Conservation (phyloP, 2,329 filamentous ascomycete species). For the Ilyonectria destructans region DNA sequence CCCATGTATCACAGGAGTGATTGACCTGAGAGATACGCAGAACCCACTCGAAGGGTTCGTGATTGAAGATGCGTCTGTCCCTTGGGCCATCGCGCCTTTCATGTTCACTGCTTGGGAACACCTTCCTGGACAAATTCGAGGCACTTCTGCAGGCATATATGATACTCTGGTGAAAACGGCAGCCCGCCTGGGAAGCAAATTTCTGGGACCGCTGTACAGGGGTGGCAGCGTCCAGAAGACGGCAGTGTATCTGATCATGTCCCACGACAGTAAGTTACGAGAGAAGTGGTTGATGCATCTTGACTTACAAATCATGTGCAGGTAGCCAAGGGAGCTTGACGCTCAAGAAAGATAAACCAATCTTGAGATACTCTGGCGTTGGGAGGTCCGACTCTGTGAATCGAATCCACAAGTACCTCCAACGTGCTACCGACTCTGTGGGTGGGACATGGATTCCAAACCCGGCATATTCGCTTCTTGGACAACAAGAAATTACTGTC, state of each 20-base stretch:
- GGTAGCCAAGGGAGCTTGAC: conserved; percentile 73
- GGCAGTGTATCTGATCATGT: conserved; percentile 78
- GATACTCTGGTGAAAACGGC: conserved; percentile 18
- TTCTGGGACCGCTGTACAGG: conserved; percentile 69
- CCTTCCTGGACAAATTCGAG: conserved; percentile 53
- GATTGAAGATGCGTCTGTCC: conserved; percentile 76
- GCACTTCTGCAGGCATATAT: conserved; percentile 8
- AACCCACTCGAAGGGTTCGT: conserved; percentile 75
- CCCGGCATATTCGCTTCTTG: conserved; percentile 71
- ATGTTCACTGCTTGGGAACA: conserved; percentile 71
- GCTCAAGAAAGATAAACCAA: conserved; percentile 72
- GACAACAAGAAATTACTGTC: conserved; percentile 74
- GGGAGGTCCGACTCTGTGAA: conserved; percentile 70
- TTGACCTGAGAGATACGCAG: conserved; percentile 70
- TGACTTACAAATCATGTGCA: conserved; percentile 39
- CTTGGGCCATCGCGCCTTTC: conserved; percentile 69
- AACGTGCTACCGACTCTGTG: conserved; percentile 69
- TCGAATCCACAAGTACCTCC: conserved; percentile 67
- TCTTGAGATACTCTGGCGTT: conserved; percentile 73
- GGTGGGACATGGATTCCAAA: conserved; percentile 74
- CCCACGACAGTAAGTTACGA: conserved; percentile 69
- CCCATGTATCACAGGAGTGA: conserved; percentile 75
- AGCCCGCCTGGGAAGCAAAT: conserved; percentile 60
- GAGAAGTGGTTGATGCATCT: not conserved
- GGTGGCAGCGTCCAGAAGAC: conserved; percentile 73